phyloP scores from a whole-genome alignment of 345 rosid species.

The Conringia planisiliqua region DNA sequence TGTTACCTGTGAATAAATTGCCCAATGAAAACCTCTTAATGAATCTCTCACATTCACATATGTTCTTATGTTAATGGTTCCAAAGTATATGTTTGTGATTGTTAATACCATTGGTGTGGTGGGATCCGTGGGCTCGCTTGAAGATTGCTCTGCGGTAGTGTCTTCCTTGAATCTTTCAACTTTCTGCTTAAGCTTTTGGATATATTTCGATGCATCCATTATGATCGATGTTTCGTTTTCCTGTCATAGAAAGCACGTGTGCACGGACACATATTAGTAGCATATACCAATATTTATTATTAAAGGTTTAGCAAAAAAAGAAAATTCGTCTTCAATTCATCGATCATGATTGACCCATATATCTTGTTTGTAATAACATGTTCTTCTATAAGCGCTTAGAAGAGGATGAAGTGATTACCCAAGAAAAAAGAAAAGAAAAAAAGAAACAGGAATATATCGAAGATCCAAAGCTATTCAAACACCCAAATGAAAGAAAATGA shows the following conservation, averaged over 20 bases:
- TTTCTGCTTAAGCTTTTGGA: constrained; percentile 68
- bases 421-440: background rate
- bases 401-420: background rate
- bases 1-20: constrained; percentile 48
- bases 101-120: constrained; percentile 31
- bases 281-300: background rate
- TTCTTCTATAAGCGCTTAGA: background rate
- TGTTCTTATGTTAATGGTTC: background rate
- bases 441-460: background rate
- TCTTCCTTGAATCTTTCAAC: constrained; percentile 67
- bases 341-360: constrained; percentile 1
- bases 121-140: constrained; percentile 29
- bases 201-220: constrained; percentile 84
- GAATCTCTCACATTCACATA: constrained; percentile 10
- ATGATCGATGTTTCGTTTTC: constrained; percentile 61
- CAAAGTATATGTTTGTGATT: background rate
- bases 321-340: background rate
- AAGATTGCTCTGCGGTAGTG: constrained; percentile 30
- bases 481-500: background rate
- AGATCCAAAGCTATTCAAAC: background rate
- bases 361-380: background rate
- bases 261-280: constrained; percentile 6
- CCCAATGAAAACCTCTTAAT: background rate
- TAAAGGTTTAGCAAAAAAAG: background rate
- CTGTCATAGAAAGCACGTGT: constrained; percentile 38